These are phyloP conservation scores for Geranium rotundifolium DNA, from an alignment of 345 rosid genomes.

Conservation along the genomic window DNA sequence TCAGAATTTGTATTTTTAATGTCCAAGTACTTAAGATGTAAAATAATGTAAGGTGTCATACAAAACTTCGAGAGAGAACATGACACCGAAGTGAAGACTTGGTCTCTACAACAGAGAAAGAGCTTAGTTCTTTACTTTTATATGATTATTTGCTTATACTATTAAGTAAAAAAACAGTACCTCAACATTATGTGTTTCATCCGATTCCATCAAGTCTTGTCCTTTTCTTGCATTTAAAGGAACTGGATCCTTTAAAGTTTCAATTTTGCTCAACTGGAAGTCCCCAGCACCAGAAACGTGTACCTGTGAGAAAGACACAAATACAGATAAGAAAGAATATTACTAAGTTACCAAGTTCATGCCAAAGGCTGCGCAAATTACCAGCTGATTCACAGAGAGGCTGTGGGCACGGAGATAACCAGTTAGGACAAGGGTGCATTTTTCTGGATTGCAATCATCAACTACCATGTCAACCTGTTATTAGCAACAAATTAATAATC, in stretches of 20 bases:
- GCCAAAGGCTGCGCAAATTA: slow-evolving; percentile 17
- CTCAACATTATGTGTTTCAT: slow-evolving; percentile 41
- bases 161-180: slow-evolving; percentile 18
- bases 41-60: too few species aligned
- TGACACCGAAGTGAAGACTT: too few species aligned
- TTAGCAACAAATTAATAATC: background rate
- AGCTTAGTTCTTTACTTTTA: too few species aligned
- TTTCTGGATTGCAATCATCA: slow-evolving; percentile 41
- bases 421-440: slow-evolving; percentile 54
- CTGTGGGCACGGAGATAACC: slow-evolving; percentile 64
- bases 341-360: slow-evolving; percentile 9
- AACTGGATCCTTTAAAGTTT: slow-evolving; percentile 63
- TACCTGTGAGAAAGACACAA: slow-evolving; percentile 34
- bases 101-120: too few species aligned
- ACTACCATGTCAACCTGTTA: slow-evolving; percentile 46
- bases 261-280: slow-evolving; percentile 72
- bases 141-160: too few species aligned
- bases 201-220: slow-evolving; percentile 58
- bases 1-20: too few species aligned
- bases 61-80: too few species aligned
- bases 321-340: slow-evolving; percentile 4
- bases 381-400: slow-evolving; percentile 87
- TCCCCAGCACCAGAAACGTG: slow-evolving; percentile 86
- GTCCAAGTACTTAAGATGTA: too few species aligned
- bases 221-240: slow-evolving; percentile 60